Percentiles rank a stretch among this genome's conserved stretches.
Conservation (phyloP, 176 grass and related monocot species). For the Tillandsia fasciculata region DNA sequence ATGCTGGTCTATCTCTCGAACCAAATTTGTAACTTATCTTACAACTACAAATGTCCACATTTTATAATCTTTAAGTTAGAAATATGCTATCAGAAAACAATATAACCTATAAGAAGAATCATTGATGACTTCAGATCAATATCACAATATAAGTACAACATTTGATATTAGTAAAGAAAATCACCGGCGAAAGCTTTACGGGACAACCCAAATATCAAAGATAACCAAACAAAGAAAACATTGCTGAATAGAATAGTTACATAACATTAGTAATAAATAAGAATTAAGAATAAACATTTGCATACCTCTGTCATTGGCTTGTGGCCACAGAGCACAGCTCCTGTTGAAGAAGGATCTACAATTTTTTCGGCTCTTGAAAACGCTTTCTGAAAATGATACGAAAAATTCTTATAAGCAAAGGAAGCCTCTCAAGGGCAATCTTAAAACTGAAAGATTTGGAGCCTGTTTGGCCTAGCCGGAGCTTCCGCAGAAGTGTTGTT, state of each 20-base stretch:
- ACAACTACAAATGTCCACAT: too few species aligned
- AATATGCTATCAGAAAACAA: too few species aligned
- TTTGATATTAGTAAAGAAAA: too few species aligned
- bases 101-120: too few species aligned
- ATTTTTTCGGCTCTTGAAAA: slow-evolving; percentile 56
- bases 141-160: too few species aligned
- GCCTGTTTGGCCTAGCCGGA: too few species aligned
- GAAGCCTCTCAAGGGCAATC: neutral
- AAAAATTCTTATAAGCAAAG: neutral
- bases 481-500: too few species aligned
- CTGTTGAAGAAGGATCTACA: slow-evolving; percentile 44
- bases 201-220: neutral
- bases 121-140: too few species aligned
- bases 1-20: too few species aligned
- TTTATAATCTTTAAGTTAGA: too few species aligned
- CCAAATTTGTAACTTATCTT: too few species aligned
- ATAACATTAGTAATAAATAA: neutral
- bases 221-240: neutral
- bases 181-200: too few species aligned
- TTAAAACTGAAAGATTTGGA: neutral
- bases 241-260: neutral
- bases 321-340: slow-evolving; percentile 86
- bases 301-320: slow-evolving; percentile 82
- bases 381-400: slow-evolving; percentile 36
- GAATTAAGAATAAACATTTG: neutral